phyloP scores from a whole-genome alignment of 2,329 filamentous ascomycete genomes.

The Aplosporella prunicola region DNA sequence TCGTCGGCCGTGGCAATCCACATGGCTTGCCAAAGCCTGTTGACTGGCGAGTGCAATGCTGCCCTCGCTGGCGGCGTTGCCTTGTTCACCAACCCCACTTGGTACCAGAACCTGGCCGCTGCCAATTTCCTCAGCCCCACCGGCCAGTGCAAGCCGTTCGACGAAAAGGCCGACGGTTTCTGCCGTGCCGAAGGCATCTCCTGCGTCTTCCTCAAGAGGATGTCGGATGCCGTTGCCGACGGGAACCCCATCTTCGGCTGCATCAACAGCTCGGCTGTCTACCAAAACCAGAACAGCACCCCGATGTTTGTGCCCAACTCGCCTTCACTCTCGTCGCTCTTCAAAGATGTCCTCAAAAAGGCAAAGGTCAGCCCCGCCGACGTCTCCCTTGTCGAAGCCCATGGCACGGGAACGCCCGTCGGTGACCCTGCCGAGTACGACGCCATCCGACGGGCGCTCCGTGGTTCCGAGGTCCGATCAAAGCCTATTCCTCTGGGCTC shows the following conservation, averaged over 20 bases:
- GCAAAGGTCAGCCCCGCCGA: conserved; percentile 10
- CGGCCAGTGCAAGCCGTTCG: conserved; percentile 37
- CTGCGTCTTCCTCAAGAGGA: conserved; percentile 41
- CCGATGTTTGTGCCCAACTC: conserved; percentile 13
- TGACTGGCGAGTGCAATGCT: conserved; percentile 19
- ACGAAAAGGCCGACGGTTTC: conserved; percentile 41
- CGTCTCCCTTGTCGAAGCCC: conserved; percentile 13
- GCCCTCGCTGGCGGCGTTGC: conserved; percentile 30
- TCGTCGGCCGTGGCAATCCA: conserved; percentile 17
- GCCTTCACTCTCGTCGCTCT: conserved; percentile 13
- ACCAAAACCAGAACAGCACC: conserved; percentile 12
- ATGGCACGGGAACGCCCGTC: conserved; percentile 16
- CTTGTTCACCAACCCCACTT: conserved; percentile 22
- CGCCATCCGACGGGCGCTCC: conserved; percentile 12
- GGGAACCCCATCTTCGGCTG: conserved; percentile 40
- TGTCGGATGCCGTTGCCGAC: conserved; percentile 42
- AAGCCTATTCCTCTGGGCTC: too few species aligned
- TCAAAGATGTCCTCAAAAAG: conserved; percentile 7
- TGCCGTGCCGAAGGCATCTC: conserved; percentile 44
- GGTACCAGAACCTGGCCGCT: conserved; percentile 24
- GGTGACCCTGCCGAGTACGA: conserved; percentile 13
- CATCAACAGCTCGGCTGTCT: conserved; percentile 21
- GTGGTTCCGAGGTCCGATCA: conserved; percentile 15
- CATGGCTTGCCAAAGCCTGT: conserved; percentile 18
- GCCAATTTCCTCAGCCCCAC: conserved; percentile 35